phyloP scores from a whole-genome alignment of 257 asterid genomes.

The Fraxinus americana region DNA sequence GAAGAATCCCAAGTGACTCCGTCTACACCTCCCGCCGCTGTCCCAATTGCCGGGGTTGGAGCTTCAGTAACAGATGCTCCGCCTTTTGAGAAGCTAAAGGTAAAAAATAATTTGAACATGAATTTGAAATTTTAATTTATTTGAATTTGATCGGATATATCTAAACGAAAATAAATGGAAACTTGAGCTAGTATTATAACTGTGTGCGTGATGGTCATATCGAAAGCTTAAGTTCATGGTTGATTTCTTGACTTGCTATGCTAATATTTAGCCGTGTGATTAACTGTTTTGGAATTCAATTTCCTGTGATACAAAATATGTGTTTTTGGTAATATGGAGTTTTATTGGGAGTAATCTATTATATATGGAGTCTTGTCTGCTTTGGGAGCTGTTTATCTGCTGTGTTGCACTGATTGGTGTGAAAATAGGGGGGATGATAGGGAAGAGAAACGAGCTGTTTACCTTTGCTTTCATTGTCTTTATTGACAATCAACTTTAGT shows the following conservation, averaged over 20 bases:
- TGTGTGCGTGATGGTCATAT: not conserved
- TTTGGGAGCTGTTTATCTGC: not conserved
- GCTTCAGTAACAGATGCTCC: slow-evolving; percentile 11
- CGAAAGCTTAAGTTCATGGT: not conserved
- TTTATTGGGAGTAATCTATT: too few relatives aligned
- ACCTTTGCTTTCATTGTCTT: not conserved
- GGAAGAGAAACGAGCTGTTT: not conserved
- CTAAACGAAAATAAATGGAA: too few relatives aligned
- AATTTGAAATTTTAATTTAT: not conserved
- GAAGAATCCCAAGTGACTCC: slow-evolving; percentile 40
- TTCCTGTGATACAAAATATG: not conserved
- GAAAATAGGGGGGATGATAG: not conserved
- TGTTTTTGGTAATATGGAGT: not conserved
- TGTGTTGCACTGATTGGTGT: not conserved
- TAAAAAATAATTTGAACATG: slow-evolving; percentile 5
- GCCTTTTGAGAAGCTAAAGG: slow-evolving; percentile 37
- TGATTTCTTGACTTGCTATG: not conserved
- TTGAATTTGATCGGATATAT: not conserved
- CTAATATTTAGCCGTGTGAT: not conserved
- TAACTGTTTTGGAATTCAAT: not conserved
- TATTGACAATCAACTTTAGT: not conserved
- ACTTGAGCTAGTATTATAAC: not conserved
- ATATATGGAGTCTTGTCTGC: not conserved
- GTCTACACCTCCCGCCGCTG: slow-evolving; percentile 29
- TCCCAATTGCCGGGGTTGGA: slow-evolving; percentile 19